Base-by-base conservation (phyloP, 441 rosid species). In the Croton setiger region DNA sequence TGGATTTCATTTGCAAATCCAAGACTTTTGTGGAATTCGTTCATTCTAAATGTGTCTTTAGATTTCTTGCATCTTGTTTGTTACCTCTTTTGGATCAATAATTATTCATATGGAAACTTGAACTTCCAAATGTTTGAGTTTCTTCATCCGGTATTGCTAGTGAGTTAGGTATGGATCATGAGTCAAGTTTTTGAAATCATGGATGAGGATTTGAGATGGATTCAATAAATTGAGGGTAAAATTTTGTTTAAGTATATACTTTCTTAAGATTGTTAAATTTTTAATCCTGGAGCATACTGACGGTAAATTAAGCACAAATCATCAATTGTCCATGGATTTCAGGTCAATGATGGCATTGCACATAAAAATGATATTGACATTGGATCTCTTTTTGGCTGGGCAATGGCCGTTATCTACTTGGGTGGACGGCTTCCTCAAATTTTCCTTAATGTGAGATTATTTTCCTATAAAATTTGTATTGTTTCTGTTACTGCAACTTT, bases 351-450 rank as follows among this genome's bases (percentile, higher is more conserved):
- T 55, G 80, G 74, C 48, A 54, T 72, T 51, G 21, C 78, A 21
- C 64, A 36, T 65, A 84, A 76, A 72, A 73, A 58, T 72, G 71
- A 54, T 55, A 49, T 37, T 76, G 86, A 69, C 23, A 67, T 79
- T 55, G 96, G 96, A 49, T 80, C 81, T 74, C 74, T 75, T 53
- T 75, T 87, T 68, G 98, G 98, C 72, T 92, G 94, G 98, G 88
- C 83, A 70, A 92, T 92, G 98, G 96, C 98, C 49, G 84, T 79
- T 51, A 85, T 89, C 72, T 92, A 92, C 86, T 76, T 92, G 96
- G 96, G 98, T 39, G 96, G 98, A 78, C 81, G 98, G 64, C 87
- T 92, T 79, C 98, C 98, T 21, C 98, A 90, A 71, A 88, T 92
- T 72, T 92, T 69, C 75, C 83, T 92, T 75, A 89, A 92, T 79